Evolutionary conservation across 768 basidiomycete genomes (phyloP), one percentile per base, ranked within the genome.

Genomic region (Boletus pseudopeckii): DNA sequence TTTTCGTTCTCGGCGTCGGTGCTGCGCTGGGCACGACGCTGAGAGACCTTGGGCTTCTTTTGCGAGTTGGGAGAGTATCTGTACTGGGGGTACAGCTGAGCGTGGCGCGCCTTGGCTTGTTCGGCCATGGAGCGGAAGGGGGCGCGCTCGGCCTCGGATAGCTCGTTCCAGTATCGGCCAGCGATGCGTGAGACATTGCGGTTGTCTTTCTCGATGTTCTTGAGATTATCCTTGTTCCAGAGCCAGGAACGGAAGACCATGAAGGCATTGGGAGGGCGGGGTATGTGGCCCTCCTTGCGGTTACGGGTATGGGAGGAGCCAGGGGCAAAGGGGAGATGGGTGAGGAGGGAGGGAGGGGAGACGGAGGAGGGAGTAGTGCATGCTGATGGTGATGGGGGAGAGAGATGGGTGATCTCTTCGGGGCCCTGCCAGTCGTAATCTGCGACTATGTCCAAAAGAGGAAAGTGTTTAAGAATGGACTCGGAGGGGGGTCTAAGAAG

Each of bases 211-310:
- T 88, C 86, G 47, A 80, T 73, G 37, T 69, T 69, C 47, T 81
- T 81, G 30, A 77, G 66, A 36, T 76, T 72, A 3, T 75, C 71
- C 55, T 78, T 78, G 48, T 74, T 70, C 72, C 88, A 79, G 41
- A 86, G 78, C 63, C 79, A 80, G 18, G 84, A 89, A 38, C 91
- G 84, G 67, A 82, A 92, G 55, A 92, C 74, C 71, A 92, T 90
- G 76, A 92, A 95, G 10, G 90, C 86, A 64, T 94, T 95, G 51
- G 87, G 79, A 2, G 92, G 92, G 14, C 91, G 84, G 32, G 83
- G 84, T 36, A 92, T 80, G 64, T 84, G 84, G 34, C 75, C 75
- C 10, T 64, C 70, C 63, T 66, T 70, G 63, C 69, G 71, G 58
- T 71, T 75, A 52, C 75, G 73, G 0, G 67, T 68, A 50, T 78